Evolutionary conservation across 768 basidiomycete genomes (phyloP).

Genomic region (Imleria badia): DNA sequence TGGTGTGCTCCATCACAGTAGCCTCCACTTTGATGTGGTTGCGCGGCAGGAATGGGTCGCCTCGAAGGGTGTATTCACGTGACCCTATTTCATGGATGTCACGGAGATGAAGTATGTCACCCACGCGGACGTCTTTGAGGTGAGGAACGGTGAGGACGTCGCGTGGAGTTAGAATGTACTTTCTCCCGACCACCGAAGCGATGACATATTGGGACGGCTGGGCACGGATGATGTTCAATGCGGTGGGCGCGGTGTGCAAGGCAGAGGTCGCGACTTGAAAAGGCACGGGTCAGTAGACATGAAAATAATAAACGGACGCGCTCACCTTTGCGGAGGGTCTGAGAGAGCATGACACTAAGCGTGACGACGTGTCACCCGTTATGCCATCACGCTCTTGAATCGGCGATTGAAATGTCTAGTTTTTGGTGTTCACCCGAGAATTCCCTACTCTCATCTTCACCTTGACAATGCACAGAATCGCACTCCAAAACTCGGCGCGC

Average conservation of each 20-base stretch:
- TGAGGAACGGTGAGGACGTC: slow-evolving; percentile 94
- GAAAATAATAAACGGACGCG: neutral
- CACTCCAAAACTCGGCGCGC: slow-evolving; percentile 82
- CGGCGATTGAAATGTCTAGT: slow-evolving; percentile 32
- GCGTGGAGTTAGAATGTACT: slow-evolving; percentile 86
- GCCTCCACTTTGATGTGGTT: slow-evolving; percentile 72
- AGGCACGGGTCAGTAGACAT: slow-evolving; percentile 1
- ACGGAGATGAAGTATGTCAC: slow-evolving; percentile 79
- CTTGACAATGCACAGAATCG: slow-evolving; percentile 77
- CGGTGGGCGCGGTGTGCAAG: slow-evolving; percentile 45
- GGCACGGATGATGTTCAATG: slow-evolving; percentile 79
- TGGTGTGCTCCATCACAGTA: slow-evolving; percentile 97
- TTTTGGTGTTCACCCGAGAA: slow-evolving; percentile 36
- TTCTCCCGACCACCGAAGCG: slow-evolving; percentile 81
- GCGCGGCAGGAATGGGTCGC: slow-evolving; percentile 67
- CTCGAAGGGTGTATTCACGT: slow-evolving; percentile 88
- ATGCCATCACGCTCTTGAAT: slow-evolving; percentile 19
- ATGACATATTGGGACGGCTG: slow-evolving; percentile 93
- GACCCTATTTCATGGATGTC: slow-evolving; percentile 94
- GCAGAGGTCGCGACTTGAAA: slow-evolving; percentile 23
- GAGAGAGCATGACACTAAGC: slow-evolving; percentile 20
- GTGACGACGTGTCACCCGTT: slow-evolving; percentile 13
- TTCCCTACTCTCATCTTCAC: slow-evolving; percentile 45
- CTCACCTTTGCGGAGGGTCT: slow-evolving; percentile 25
- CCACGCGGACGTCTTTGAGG: slow-evolving; percentile 81